phyloP scores from a whole-genome alignment of 2,329 filamentous ascomycete species.

The Cryphonectria nitschkei region DNA sequence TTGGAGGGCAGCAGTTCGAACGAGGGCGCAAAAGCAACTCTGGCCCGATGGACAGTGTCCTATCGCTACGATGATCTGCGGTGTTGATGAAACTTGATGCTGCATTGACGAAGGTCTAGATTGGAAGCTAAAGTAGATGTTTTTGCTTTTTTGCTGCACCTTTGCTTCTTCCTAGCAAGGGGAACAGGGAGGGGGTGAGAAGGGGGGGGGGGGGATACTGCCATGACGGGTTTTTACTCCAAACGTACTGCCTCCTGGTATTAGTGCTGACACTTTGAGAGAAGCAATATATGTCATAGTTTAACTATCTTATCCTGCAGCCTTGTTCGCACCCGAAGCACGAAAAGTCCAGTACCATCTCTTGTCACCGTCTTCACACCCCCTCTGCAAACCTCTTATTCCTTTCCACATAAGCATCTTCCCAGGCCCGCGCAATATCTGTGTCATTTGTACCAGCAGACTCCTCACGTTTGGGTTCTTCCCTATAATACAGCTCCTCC shows the following conservation, averaged over 20 bases:
- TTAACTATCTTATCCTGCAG: not conserved
- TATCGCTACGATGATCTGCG: not conserved
- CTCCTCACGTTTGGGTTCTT: not conserved
- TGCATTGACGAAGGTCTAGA: not conserved
- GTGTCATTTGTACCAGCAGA: not conserved
- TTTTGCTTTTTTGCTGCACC: not conserved
- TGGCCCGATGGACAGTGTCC: no score
- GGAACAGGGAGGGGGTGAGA: no score
- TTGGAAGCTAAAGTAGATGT: no score
- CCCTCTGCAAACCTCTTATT: constrained; percentile 15
- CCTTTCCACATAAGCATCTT: not conserved
- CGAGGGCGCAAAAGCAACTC: no score
- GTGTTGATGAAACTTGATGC: not conserved
- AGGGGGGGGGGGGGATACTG: no score
- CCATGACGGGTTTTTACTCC: no score
- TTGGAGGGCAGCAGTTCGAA: no score
- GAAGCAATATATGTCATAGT: no score
- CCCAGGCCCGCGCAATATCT: constrained; percentile 3
- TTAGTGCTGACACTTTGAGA: no score
- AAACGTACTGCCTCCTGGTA: no score
- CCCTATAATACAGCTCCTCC: constrained; percentile 10
- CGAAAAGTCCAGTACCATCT: not conserved
- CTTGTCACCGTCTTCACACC: not conserved
- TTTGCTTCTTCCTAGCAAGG: not conserved
- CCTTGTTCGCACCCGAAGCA: not conserved